Conservation (phyloP, 306 rosid genomes). For the Pterocarpus santalinus region DNA sequence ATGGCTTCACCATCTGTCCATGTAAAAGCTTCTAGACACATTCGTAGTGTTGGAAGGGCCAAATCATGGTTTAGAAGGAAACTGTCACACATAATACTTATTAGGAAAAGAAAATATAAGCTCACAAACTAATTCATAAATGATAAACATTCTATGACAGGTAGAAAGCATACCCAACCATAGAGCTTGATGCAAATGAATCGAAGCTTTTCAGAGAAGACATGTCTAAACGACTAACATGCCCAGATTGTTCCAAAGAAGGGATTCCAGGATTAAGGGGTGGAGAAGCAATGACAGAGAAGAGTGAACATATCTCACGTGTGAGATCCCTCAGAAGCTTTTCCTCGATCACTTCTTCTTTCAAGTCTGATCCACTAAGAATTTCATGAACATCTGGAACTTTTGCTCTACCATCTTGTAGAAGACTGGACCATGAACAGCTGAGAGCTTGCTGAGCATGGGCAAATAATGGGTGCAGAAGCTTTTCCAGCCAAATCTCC, state of each 20-base stretch:
- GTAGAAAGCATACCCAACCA: slow-evolving; percentile 84
- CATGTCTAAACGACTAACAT: slow-evolving; percentile 66
- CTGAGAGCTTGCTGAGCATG: slow-evolving; percentile 79
- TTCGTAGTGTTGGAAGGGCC: slow-evolving; percentile 77
- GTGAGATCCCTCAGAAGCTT: slow-evolving; percentile 89
- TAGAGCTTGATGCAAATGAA: slow-evolving; percentile 69
- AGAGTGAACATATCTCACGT: slow-evolving; percentile 82
- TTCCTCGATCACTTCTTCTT: slow-evolving; percentile 96
- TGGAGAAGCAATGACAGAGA: slow-evolving; percentile 77
- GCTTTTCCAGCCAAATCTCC: slow-evolving; percentile 93
- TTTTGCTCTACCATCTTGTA: slow-evolving; percentile 88
- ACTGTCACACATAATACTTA: slow-evolving; percentile 56
- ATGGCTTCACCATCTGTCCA: slow-evolving; percentile 95
- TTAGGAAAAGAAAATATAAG: slow-evolving; percentile 37
- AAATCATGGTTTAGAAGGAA: slow-evolving; percentile 80
- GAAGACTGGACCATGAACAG: slow-evolving; percentile 87
- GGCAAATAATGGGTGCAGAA: slow-evolving; percentile 78
- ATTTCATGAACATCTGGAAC: slow-evolving; percentile 84
- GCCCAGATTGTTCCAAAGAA: slow-evolving; percentile 91
- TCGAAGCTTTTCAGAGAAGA: slow-evolving; percentile 83
- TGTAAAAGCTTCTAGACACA: slow-evolving; percentile 79
- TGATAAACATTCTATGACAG: slow-evolving; percentile 41
- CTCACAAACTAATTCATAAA: slow-evolving; percentile 23
- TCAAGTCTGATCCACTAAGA: slow-evolving; percentile 81
- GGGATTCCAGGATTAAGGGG: slow-evolving; percentile 80